Conservation (phyloP, 352 stramenopile genomes). For the Lagenidium giganteum region DNA sequence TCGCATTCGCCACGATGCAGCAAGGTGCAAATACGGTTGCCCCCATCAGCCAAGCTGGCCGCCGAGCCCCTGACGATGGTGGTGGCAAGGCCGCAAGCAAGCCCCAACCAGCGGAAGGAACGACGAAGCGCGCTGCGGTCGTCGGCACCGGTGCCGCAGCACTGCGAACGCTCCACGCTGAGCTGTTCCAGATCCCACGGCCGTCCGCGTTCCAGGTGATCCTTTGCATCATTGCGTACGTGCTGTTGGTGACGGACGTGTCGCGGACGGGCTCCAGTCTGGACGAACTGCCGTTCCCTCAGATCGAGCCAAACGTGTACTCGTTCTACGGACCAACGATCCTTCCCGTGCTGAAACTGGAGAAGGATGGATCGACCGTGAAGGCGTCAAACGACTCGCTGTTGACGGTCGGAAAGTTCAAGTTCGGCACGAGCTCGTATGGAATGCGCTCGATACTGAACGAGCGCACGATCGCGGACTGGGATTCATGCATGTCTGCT, state of each 20-base stretch:
- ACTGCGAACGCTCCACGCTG: conserved; percentile 8
- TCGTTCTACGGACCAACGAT: conserved; percentile 30
- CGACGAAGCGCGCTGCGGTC: too few relatives aligned
- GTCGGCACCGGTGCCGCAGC: too few relatives aligned
- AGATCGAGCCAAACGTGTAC: conserved; percentile 52
- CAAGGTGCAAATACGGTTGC: too few relatives aligned
- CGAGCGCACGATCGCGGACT: conserved; percentile 15
- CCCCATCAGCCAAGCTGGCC: too few relatives aligned
- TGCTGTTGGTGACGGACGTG: conserved; percentile 38
- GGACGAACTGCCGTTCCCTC: conserved; percentile 28
- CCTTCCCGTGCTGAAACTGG: conserved; percentile 22
- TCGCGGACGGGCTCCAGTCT: conserved; percentile 29
- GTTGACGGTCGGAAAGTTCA: conserved; percentile 20
- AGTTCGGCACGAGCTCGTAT: conserved; percentile 42
- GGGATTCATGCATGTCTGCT: conserved; percentile 15
- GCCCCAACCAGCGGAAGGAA: too few relatives aligned
- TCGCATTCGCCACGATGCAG: too few relatives aligned
- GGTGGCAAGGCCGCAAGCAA: too few relatives aligned
- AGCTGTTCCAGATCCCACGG: conserved; percentile 16
- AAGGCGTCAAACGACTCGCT: too few relatives aligned
- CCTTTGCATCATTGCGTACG: conserved; percentile 34
- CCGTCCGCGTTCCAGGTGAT: conserved; percentile 22
- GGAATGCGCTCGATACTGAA: conserved; percentile 32
- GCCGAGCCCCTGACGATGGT: too few relatives aligned
- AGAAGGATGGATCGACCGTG: too few relatives aligned